These are phyloP conservation scores for Cephalotrichum gorgonifer DNA, from an alignment of 2,329 filamentous ascomycete genomes.

Conservation along the genomic window DNA sequence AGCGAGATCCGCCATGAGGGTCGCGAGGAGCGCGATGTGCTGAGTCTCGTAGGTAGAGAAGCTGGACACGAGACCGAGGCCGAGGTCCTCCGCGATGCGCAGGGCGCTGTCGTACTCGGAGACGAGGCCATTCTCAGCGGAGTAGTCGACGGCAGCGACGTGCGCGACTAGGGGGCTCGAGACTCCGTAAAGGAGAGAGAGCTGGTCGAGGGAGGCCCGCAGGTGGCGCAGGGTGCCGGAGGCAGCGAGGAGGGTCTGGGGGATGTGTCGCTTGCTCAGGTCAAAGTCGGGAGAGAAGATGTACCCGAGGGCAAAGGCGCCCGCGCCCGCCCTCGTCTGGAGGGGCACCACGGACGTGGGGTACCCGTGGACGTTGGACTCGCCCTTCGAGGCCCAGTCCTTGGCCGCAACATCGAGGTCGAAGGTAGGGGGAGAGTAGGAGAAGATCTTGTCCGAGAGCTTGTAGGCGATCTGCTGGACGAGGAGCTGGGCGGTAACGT, in stretches of 20 bases:
- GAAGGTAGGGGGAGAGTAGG: constrained; percentile 90
- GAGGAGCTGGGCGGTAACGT: constrained; percentile 84
- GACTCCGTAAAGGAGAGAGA: constrained; percentile 82
- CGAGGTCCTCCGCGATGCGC: constrained; percentile 77
- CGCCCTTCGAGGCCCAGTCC: constrained; percentile 59
- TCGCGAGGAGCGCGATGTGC: constrained; percentile 89
- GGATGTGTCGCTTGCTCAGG: constrained; percentile 78
- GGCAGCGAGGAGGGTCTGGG: constrained; percentile 82
- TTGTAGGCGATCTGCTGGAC: constrained; percentile 94
- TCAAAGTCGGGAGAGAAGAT: constrained; percentile 98
- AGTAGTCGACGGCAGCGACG: constrained; percentile 83
- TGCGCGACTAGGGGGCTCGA: constrained; percentile 91
- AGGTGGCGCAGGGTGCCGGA: constrained; percentile 73
- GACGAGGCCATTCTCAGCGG: constrained; percentile 57
- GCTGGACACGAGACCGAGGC: constrained; percentile 76
- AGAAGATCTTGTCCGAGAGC: constrained; percentile 94
- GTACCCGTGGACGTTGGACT: constrained; percentile 75
- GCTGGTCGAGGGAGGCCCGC: constrained; percentile 77
- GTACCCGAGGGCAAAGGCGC: constrained; percentile 86
- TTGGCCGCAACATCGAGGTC: constrained; percentile 78
- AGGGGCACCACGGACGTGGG: constrained; percentile 67
- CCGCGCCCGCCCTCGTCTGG: constrained; percentile 82
- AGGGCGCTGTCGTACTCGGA: constrained; percentile 79
- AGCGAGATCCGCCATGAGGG: constrained; percentile 64
- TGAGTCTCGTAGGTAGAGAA: constrained; percentile 83